These are phyloP conservation scores for Hevea brasiliensis DNA, from an alignment of 345 rosid species.

Conservation along the genomic window DNA sequence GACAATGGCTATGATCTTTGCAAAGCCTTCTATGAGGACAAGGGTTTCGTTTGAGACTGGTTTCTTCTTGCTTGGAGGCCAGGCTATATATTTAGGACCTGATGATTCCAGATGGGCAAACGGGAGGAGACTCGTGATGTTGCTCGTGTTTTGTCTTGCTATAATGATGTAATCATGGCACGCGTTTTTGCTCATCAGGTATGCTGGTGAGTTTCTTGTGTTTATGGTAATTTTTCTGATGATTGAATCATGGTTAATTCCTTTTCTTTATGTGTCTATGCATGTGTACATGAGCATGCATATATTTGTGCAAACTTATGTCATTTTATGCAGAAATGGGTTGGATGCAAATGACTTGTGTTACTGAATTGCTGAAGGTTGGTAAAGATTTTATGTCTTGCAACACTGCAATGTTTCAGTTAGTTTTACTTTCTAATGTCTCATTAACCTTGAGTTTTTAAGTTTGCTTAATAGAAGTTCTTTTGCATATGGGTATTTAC, in stretches of 20 bases:
- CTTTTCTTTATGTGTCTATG: not conserved
- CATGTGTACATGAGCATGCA: not conserved
- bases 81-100: conserved; percentile 88
- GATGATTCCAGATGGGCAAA: conserved; percentile 94
- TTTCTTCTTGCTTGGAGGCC: conserved; percentile 91
- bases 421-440: not conserved
- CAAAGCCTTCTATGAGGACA: conserved; percentile 97
- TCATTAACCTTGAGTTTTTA: not conserved
- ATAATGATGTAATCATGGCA: conserved; percentile 93
- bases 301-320: too few relatives aligned
- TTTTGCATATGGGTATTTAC: not conserved
- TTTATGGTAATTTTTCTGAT: conserved; percentile 4
- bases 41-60: conserved; percentile 96
- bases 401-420: not conserved
- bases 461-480: not conserved
- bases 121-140: conserved; percentile 94
- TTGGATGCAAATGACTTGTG: not conserved
- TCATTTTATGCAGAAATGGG: not conserved
- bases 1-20: conserved; percentile 94
- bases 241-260: not conserved
- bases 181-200: conserved; percentile 99
- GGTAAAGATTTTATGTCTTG: not conserved
- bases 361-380: not conserved
- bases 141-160: conserved; percentile 85
- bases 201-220: conserved; percentile 66